Conservation (phyloP, 345 rosid genomes). For the Acer yangbiense region DNA sequence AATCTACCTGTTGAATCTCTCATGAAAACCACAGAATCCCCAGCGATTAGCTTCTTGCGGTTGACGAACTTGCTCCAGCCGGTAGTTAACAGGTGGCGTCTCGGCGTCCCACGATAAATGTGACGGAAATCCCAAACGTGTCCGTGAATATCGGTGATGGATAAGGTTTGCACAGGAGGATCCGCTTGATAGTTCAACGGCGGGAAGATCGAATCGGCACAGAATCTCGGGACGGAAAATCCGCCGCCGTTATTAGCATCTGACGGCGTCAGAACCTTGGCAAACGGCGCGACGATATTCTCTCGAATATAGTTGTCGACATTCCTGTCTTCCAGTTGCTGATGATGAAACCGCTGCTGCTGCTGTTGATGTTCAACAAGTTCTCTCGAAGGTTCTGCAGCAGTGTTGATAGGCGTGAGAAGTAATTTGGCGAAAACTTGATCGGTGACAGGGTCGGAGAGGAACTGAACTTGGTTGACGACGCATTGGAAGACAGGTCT, state of each 20-base stretch:
- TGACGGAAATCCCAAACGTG: constrained; percentile 75
- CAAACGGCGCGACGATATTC: constrained; percentile 49
- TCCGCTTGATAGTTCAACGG: constrained; percentile 71
- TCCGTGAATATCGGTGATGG: constrained; percentile 74
- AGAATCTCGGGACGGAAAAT: constrained; percentile 89
- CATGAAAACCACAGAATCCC: constrained; percentile 89
- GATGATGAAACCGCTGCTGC: background rate
- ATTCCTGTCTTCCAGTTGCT: background rate
- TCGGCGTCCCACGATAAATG: constrained; percentile 88
- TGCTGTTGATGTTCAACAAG: background rate
- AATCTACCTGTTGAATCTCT: constrained; percentile 50
- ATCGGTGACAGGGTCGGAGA: constrained; percentile 73
- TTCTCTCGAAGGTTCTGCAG: constrained; percentile 21
- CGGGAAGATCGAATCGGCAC: constrained; percentile 89
- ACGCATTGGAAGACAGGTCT: constrained; percentile 43
- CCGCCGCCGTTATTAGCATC: constrained; percentile 98
- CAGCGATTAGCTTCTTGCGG: constrained; percentile 80
- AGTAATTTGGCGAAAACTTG: constrained; percentile 64
- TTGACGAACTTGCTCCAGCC: constrained; percentile 99
- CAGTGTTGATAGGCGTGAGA: constrained; percentile 36
- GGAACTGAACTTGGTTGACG: constrained; percentile 53
- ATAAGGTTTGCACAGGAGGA: constrained; percentile 78
- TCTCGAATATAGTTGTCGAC: background rate
- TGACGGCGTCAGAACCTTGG: constrained; percentile 79
- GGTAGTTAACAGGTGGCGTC: constrained; percentile 83